Evolutionary conservation across 352 stramenopile genomes (phyloP).

Genomic region (Pythium vanterpoolii): DNA sequence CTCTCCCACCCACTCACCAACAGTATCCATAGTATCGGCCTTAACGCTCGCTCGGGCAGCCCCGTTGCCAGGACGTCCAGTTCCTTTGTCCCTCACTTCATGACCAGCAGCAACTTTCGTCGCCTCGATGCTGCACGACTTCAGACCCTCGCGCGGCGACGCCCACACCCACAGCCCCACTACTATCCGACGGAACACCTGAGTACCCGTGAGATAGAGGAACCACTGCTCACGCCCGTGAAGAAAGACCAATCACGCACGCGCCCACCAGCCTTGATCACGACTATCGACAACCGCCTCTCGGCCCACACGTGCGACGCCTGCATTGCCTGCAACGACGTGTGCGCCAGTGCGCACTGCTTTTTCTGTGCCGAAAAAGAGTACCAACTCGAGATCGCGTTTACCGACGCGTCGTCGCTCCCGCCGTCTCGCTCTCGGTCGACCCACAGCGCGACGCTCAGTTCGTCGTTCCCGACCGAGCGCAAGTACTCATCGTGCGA

Average conservation of each 20-base stretch:
- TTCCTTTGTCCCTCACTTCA: constrained; percentile 9
- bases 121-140: constrained; percentile 9
- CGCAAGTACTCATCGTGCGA: constrained; percentile 88
- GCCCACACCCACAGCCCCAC: not conserved
- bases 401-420: constrained; percentile 20
- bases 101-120: constrained; percentile 19
- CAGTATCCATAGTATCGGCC: constrained; percentile 3
- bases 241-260: not conserved
- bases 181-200: not conserved
- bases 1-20: not conserved
- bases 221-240: not conserved
- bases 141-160: not conserved
- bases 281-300: constrained; percentile 9
- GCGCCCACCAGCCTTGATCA: not conserved
- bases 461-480: constrained; percentile 29
- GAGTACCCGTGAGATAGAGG: not conserved
- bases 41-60: not conserved
- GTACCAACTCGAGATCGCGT: constrained; percentile 58
- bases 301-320: constrained; percentile 53
- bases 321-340: constrained; percentile 79
- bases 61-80: not conserved
- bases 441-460: not conserved
- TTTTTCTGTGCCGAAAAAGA: constrained; percentile 79
- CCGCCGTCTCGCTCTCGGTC: too few relatives aligned
- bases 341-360: constrained; percentile 54